phyloP scores from a whole-genome alignment of 257 asterid species.

The Penstemon barbatus region DNA sequence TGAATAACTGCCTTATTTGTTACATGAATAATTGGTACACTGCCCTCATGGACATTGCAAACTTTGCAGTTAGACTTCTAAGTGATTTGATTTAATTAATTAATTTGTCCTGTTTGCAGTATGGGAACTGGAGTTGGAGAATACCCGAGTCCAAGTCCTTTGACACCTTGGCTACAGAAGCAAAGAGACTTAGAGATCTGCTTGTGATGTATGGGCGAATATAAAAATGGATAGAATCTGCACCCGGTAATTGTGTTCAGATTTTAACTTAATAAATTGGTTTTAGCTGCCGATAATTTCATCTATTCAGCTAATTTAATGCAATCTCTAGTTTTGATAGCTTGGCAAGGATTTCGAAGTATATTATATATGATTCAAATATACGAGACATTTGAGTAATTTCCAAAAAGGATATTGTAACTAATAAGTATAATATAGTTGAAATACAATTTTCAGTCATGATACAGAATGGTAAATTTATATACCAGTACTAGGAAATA shows the following conservation, averaged over 20 bases:
- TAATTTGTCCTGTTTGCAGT: slow-evolving; percentile 42
- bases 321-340: background rate
- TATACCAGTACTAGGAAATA: too few relatives aligned
- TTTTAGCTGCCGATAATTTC: background rate
- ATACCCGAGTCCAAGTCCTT: slow-evolving; percentile 66
- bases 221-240: slow-evolving; percentile 20
- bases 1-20: background rate
- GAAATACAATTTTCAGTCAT: too few relatives aligned
- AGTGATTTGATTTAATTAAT: background rate
- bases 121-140: slow-evolving; percentile 99
- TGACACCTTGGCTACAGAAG: slow-evolving; percentile 65
- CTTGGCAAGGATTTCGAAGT: background rate
- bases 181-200: slow-evolving; percentile 63
- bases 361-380: background rate
- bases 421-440: too few relatives aligned
- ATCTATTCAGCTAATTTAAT: background rate
- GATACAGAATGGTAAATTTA: too few relatives aligned
- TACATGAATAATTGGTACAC: slow-evolving; percentile 1
- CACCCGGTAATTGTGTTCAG: slow-evolving; percentile 27
- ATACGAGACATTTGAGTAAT: background rate
- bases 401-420: too few relatives aligned
- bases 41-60: background rate
- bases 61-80: background rate
- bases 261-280: slow-evolving; percentile 2
- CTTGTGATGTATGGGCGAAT: slow-evolving; percentile 68